Evolutionary conservation across 1,284 basidiomycete genomes (phyloP).

Genomic region (Ceratobasidium sp.): DNA sequence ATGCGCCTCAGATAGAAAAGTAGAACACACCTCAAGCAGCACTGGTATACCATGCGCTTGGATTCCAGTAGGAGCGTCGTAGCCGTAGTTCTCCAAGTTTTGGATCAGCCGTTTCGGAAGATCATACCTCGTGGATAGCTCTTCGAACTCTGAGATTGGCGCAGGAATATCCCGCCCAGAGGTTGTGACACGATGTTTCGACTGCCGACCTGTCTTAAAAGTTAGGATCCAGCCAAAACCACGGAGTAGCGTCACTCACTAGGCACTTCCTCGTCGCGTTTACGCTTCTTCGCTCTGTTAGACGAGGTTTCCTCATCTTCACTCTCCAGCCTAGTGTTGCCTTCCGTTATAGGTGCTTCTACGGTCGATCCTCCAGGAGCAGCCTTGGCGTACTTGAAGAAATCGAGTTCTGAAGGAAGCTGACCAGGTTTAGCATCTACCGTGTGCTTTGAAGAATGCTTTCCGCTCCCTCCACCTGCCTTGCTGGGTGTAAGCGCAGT

Average conservation of each 20-base stretch:
- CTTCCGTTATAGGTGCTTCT: background rate
- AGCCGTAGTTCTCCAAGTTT: constrained; percentile 73
- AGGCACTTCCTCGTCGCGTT: constrained; percentile 37
- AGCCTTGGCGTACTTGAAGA: constrained; percentile 83
- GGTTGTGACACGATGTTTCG: constrained; percentile 70
- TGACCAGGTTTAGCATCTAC: constrained; percentile 57
- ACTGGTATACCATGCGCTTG: constrained; percentile 82
- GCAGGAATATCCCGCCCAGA: constrained; percentile 77
- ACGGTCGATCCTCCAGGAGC: constrained; percentile 47
- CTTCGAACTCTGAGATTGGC: constrained; percentile 70
- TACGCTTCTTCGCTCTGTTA: constrained; percentile 52
- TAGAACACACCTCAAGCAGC: constrained; percentile 70
- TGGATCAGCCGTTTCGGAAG: constrained; percentile 69
- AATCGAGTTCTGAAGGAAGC: constrained; percentile 85
- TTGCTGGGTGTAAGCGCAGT: constrained; percentile 43
- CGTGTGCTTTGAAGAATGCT: constrained; percentile 53
- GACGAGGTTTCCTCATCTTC: constrained; percentile 31
- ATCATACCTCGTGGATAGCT: constrained; percentile 68
- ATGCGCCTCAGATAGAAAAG: constrained; percentile 54
- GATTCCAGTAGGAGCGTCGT: constrained; percentile 75
- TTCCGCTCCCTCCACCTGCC: constrained; percentile 19
- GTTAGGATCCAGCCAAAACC: constrained; percentile 18
- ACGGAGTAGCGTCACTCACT: constrained; percentile 17
- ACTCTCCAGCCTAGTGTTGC: constrained; percentile 62
- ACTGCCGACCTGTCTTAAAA: constrained; percentile 43